Evolutionary conservation across 2,329 filamentous ascomycete genomes (phyloP).

Genomic region (Epichloe sp.): DNA sequence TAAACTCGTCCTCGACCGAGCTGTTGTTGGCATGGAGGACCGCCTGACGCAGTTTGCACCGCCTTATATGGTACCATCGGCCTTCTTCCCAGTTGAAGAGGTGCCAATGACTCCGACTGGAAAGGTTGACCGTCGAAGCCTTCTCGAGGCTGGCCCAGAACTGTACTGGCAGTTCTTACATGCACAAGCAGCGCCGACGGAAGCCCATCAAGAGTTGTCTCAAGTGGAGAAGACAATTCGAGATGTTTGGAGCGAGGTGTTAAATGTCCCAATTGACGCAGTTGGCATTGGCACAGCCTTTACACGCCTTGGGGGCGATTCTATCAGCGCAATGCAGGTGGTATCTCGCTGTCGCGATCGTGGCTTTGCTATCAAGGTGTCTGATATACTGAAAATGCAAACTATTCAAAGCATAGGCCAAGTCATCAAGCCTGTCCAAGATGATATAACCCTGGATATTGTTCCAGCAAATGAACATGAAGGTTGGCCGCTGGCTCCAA

Average conservation of each 20-base stretch:
- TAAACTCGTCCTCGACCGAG: no score
- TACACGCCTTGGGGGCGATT: constrained; percentile 15
- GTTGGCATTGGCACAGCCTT: not conserved
- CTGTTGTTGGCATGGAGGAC: no score
- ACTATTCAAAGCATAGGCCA: not conserved
- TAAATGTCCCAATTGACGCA: not conserved
- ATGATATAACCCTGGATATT: not conserved
- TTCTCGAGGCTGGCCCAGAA: not conserved
- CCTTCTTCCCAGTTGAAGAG: not conserved
- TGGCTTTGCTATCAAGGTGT: constrained; percentile 17
- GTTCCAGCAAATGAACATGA: no score
- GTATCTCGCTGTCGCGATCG: constrained; percentile 24
- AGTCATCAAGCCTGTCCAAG: not conserved
- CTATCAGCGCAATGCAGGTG: constrained; percentile 29
- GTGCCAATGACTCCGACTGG: not conserved
- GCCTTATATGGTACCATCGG: not conserved
- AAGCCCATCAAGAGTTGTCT: not conserved
- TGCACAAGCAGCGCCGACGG: not conserved
- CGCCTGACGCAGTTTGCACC: no score
- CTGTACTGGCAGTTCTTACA: not conserved
- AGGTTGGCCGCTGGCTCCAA: not conserved
- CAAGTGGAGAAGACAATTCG: not conserved
- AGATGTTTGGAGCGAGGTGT: not conserved
- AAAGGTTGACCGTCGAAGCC: not conserved
- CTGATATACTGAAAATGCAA: constrained; percentile 16